A percentile compares a stretch with the other conserved stretches of the same genome.
Conservation (phyloP, 495 filamentous ascomycete genomes). For the Penicillium atrosanguineum region DNA sequence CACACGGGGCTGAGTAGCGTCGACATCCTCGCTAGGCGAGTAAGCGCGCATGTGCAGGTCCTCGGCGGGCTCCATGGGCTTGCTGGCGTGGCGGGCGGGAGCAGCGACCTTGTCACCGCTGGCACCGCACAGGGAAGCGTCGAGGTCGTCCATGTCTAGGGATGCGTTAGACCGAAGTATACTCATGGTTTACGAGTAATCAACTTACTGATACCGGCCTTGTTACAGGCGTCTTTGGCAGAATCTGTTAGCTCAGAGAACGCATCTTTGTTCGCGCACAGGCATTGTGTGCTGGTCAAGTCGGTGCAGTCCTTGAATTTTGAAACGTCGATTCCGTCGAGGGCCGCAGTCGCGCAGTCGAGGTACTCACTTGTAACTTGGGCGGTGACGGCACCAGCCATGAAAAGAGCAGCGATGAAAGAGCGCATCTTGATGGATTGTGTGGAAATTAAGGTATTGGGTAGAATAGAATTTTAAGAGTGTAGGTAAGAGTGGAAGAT, state of each 20-base stretch:
- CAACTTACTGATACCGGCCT: constrained; percentile 14
- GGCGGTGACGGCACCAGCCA: constrained; percentile 17
- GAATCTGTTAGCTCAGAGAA: constrained; percentile 3
- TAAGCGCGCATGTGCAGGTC: constrained; percentile 20
- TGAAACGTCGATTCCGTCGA: constrained; percentile 6
- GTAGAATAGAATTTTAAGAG: neutral
- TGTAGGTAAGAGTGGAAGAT: neutral
- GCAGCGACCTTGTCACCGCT: neutral
- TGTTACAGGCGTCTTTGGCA: constrained; percentile 5
- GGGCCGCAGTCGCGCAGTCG: constrained; percentile 12
- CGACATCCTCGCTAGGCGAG: neutral
- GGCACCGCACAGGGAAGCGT: constrained; percentile 7
- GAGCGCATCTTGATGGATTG: constrained; percentile 19
- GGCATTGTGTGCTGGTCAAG: constrained; percentile 12
- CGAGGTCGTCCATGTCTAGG: constrained; percentile 10
- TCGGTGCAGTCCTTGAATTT: constrained; percentile 8
- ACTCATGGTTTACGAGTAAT: neutral
- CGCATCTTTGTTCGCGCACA: constrained; percentile 22
- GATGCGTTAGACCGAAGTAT: neutral
- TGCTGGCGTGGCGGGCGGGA: constrained; percentile 21
- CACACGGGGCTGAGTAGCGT: neutral
- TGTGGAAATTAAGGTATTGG: neutral
- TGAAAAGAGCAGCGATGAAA: constrained; percentile 18
- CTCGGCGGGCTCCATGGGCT: constrained; percentile 21
- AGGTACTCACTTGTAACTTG: constrained; percentile 3